Percentiles rank a stretch among this genome's conserved stretches.
Conservation (phyloP, 1,139 yeast genomes). For the Taiozyma sp. region DNA sequence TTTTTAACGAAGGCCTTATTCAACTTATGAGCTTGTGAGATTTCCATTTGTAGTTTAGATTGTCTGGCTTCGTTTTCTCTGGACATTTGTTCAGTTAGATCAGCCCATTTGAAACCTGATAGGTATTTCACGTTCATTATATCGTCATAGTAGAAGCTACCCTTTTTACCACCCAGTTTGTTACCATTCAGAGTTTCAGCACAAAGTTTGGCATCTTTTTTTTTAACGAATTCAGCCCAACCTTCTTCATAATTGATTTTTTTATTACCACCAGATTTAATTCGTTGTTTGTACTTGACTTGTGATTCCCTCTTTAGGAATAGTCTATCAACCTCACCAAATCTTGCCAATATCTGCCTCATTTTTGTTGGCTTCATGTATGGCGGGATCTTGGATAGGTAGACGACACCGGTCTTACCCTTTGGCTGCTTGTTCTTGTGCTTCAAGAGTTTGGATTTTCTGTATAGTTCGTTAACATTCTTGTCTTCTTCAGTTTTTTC, state of each 20-base stretch:
- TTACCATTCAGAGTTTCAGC: constrained; percentile 86
- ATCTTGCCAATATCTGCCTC: constrained; percentile 71
- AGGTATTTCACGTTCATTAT: constrained; percentile 85
- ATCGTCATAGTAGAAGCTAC: constrained; percentile 92
- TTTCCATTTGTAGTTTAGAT: constrained; percentile 80
- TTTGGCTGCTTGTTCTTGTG: constrained; percentile 56
- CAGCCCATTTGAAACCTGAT: constrained; percentile 93
- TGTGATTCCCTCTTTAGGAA: constrained; percentile 86
- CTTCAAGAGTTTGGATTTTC: constrained; percentile 44
- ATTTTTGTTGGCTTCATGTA: constrained; percentile 94
- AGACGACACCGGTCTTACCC: constrained; percentile 82
- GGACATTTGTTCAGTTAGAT: constrained; percentile 90
- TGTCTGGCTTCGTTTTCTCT: constrained; percentile 87
- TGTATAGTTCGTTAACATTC: constrained; percentile 23
- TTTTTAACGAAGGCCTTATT: constrained; percentile 80
- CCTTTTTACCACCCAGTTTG: constrained; percentile 87
- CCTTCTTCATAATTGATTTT: constrained; percentile 89
- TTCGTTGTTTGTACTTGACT: constrained; percentile 57
- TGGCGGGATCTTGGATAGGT: constrained; percentile 88
- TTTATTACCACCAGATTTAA: constrained; percentile 91
- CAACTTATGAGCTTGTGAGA: constrained; percentile 82
- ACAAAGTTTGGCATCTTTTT: constrained; percentile 84
- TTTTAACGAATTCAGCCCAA: constrained; percentile 89
- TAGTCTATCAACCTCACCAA: constrained; percentile 83
- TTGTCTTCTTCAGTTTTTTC: constrained; percentile 20